phyloP scores from a whole-genome alignment of 352 stramenopile genomes.

The Globisporangium perplexum region DNA sequence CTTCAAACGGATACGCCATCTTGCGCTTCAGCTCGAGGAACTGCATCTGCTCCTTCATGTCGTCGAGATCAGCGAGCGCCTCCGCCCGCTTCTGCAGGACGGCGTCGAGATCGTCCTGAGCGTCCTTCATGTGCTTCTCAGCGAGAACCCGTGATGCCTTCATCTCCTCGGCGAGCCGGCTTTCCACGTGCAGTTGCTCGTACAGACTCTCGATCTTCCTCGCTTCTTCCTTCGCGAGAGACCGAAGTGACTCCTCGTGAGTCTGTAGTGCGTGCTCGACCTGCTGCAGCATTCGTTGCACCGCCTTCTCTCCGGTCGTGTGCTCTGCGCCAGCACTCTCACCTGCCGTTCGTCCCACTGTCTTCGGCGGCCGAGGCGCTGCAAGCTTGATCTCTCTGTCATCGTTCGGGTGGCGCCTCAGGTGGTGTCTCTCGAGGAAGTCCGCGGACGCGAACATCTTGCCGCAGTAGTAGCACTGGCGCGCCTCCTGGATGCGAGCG shows the following conservation, averaged over 20 bases:
- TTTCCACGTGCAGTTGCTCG: conserved; percentile 43
- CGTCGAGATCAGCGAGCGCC: conserved; percentile 22
- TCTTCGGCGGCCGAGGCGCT: neutral
- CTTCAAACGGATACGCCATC: conserved; percentile 22
- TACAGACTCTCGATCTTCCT: conserved; percentile 49
- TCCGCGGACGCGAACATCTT: conserved; percentile 61
- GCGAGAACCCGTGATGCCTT: conserved; percentile 20
- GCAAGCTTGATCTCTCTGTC: conserved; percentile 12
- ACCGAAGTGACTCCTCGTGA: conserved; percentile 44
- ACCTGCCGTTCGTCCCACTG: neutral
- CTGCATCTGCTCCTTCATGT: conserved; percentile 55
- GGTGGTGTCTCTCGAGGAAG: conserved; percentile 63
- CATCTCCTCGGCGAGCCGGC: conserved; percentile 36
- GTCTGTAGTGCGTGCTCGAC: conserved; percentile 38
- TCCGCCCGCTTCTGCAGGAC: conserved; percentile 31
- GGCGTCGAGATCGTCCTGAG: conserved; percentile 27
- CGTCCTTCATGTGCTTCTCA: conserved; percentile 24
- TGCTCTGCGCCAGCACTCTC: neutral
- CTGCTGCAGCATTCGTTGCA: conserved; percentile 50
- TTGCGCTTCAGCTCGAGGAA: conserved; percentile 38
- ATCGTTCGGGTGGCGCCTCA: conserved; percentile 37
- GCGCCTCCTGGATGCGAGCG: conserved; percentile 30
- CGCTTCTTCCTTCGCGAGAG: conserved; percentile 34
- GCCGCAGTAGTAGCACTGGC: conserved; percentile 51
- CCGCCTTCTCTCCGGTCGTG: conserved; percentile 9